Percentiles rank a stretch among this genome's conserved stretches.
Conservation (phyloP, 257 asterid species). For the Craterostigma plantagineum region DNA sequence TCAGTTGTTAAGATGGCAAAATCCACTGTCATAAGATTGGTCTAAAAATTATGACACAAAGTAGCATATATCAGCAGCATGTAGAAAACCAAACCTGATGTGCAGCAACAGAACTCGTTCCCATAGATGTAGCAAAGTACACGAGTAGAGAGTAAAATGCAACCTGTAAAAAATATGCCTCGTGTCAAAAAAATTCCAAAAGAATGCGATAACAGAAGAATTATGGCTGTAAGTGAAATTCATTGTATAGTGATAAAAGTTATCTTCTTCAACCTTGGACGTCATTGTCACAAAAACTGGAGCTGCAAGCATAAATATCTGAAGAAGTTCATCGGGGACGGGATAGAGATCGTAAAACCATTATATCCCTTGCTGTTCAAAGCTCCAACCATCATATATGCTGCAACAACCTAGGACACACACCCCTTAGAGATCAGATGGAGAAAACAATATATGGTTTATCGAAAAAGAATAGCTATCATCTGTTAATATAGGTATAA, state of each 20-base stretch:
- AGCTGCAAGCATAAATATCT: constrained; percentile 73
- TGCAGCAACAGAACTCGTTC: constrained; percentile 65
- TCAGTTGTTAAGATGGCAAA: constrained; percentile 5
- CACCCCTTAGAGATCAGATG: constrained; percentile 7
- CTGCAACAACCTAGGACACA: constrained; percentile 73
- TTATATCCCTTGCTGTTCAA: constrained; percentile 66
- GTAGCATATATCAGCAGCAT: constrained; percentile 3
- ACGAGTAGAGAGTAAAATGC: constrained; percentile 73
- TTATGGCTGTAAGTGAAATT: constrained; percentile 9
- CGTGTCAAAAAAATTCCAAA: constrained; percentile 5
- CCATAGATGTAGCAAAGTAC: constrained; percentile 82
- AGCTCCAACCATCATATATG: constrained; percentile 73
- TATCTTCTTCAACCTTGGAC: constrained; percentile 70
- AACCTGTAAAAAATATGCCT: constrained; percentile 44
- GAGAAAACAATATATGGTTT: background rate
- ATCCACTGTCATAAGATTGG: too few species aligned
- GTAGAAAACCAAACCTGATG: constrained; percentile 49
- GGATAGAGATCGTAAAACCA: constrained; percentile 69
- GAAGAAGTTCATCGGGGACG: constrained; percentile 51
- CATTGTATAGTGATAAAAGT: too few species aligned
- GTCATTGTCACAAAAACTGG: constrained; percentile 88
- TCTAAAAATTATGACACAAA: constrained; percentile 4
- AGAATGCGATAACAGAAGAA: constrained; percentile 2
- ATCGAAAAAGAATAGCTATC: too few species aligned
- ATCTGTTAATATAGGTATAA: too few species aligned